Base-by-base conservation (phyloP, 192 early-diverging fungal genomes). In the Spizellomyces punctatus region DNA sequence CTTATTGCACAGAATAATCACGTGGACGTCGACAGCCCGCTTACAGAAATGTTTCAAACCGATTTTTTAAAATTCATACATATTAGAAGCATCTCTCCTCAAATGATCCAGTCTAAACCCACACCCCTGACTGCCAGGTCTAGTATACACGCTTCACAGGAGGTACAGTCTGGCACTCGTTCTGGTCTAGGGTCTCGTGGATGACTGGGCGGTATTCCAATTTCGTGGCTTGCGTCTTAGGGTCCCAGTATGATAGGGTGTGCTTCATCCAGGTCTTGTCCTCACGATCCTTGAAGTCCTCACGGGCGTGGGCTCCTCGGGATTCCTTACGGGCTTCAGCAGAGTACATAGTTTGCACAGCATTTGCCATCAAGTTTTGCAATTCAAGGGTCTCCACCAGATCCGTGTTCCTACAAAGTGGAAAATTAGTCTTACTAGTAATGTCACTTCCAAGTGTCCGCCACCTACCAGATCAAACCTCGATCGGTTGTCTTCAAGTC, bases 181-280 rank as follows among this genome's bases (percentile, higher is more conserved):
- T 84, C 82, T 93, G 94, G 75, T 99, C 96, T 71, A 99, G 84
- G 54, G 97, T 98, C 64, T 82, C 79, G 66, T 68, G 76, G 10
- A 87, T 87, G 66, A 96, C 95, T n/a, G 69, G 76, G 65, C 97
- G 90, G 88, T 99, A 96, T 67, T 80, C 81, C 58, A 99, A 85
- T 66, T 83, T 88, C 57, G 94, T 89, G 10, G 89, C 80, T 57
- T 88, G 85, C 63, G 89, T 88, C 69, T 92, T 81, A 68, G 91
- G 91, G 77, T 93, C 83, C 85, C 95, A 91, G 86, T 90, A 96
- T 52, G 97, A 96, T 56, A 99, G 86, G 64, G 95, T 95, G 87
- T 99, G 97, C 89, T 97, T 98, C 95, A 96, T 95, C 95, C 95
- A 99, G 74, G 95, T 84, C 63, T 83, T 78, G 79, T 99, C 97